Evolutionary conservation across 192 early-diverging fungal species (phyloP).

Genomic region (Gaertneriomyces sp.): DNA sequence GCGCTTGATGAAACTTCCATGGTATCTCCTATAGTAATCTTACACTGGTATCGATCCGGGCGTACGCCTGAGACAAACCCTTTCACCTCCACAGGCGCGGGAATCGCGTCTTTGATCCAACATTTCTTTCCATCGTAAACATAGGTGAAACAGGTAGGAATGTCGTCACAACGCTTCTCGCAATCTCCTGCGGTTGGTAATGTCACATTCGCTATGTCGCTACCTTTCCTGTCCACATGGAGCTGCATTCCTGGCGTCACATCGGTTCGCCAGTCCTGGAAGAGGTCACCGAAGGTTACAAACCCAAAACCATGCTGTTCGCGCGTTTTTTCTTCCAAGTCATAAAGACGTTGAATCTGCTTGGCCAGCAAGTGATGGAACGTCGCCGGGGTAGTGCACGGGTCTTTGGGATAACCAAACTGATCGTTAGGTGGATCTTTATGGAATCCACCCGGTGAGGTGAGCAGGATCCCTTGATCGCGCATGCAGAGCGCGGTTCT

Average conservation of each 20-base stretch:
- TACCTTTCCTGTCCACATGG: slow-evolving; percentile 15
- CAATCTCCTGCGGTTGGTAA: slow-evolving; percentile 8
- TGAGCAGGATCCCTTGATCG: slow-evolving; percentile 44
- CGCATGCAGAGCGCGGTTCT: slow-evolving; percentile 53
- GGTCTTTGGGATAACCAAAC: slow-evolving; percentile 35
- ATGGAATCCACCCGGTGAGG: slow-evolving; percentile 13
- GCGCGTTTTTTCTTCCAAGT: slow-evolving; percentile 9
- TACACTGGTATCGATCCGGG: slow-evolving; percentile 12
- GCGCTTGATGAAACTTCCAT: too few species aligned
- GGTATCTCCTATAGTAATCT: neutral
- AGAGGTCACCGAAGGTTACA: slow-evolving; percentile 22
- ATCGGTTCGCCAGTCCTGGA: slow-evolving; percentile 7
- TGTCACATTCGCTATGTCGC: neutral
- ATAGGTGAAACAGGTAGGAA: slow-evolving; percentile 10
- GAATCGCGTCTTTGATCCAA: slow-evolving; percentile 20
- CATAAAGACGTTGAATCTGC: slow-evolving; percentile 43
- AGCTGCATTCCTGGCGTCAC: neutral
- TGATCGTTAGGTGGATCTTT: slow-evolving; percentile 32
- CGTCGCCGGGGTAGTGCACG: slow-evolving; percentile 45
- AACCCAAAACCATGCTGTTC: neutral
- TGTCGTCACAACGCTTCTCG: slow-evolving; percentile 7
- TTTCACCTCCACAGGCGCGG: neutral
- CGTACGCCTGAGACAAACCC: slow-evolving; percentile 2
- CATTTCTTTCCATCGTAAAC: slow-evolving; percentile 22
- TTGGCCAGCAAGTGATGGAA: slow-evolving; percentile 50